phyloP scores from a whole-genome alignment of 495 filamentous ascomycete species.

The Coniosporium apollinis region DNA sequence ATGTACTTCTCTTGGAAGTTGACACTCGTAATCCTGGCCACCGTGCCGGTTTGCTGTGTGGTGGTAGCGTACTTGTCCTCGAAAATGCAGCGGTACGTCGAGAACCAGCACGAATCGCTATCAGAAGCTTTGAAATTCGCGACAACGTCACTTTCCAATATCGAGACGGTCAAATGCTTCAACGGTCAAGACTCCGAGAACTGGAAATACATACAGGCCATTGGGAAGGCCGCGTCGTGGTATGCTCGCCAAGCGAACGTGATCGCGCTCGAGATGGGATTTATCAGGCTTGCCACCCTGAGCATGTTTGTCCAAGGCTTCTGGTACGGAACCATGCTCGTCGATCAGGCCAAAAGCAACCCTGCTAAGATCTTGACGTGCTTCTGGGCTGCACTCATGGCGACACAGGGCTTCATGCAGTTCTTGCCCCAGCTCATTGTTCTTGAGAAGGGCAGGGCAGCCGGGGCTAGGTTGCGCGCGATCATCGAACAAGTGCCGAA shows the following conservation, averaged over 20 bases:
- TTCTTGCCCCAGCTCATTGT: slow-evolving; percentile 60
- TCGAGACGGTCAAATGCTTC: slow-evolving; percentile 78
- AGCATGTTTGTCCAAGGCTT: slow-evolving; percentile 83
- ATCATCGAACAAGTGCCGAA: slow-evolving; percentile 25
- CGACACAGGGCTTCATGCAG: slow-evolving; percentile 53
- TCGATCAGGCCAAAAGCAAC: slow-evolving; percentile 34
- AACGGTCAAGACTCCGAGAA: slow-evolving; percentile 60
- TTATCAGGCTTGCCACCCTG: slow-evolving; percentile 56
- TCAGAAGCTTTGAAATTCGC: slow-evolving; percentile 53
- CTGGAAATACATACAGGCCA: slow-evolving; percentile 41
- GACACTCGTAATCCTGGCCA: slow-evolving; percentile 63
- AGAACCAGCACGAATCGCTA: slow-evolving; percentile 51
- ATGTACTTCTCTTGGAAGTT: slow-evolving; percentile 71
- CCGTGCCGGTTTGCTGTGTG: slow-evolving; percentile 48
- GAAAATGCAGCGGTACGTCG: slow-evolving; percentile 46
- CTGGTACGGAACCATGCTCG: slow-evolving; percentile 64
- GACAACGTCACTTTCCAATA: slow-evolving; percentile 48
- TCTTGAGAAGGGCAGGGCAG: slow-evolving; percentile 64
- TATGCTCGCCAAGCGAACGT: slow-evolving; percentile 52
- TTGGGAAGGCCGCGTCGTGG: slow-evolving; percentile 40
- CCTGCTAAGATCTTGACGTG: slow-evolving; percentile 65
- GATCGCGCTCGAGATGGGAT: slow-evolving; percentile 52
- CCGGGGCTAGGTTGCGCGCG: slow-evolving; percentile 40
- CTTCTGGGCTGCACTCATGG: slow-evolving; percentile 66
- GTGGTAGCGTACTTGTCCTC: slow-evolving; percentile 41